phyloP scores from a whole-genome alignment of 129 eudicot genomes.

The Erigeron canadensis region DNA sequence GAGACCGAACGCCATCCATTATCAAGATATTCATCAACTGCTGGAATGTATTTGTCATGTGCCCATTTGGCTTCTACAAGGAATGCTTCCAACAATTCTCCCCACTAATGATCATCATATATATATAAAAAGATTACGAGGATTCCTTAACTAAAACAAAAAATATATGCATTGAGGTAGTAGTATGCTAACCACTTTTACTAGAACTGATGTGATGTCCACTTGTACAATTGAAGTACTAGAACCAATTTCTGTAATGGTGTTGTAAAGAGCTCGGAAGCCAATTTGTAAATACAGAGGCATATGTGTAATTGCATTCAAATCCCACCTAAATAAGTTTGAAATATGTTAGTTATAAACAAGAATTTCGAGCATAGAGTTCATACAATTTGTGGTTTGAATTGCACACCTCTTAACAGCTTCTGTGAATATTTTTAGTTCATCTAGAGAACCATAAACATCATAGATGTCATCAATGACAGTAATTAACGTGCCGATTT shows the following conservation, averaged over 20 bases:
- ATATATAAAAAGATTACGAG: background rate
- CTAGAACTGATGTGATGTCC: background rate
- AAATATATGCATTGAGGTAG: background rate
- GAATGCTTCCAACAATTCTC: constrained; percentile 36
- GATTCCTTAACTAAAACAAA: no score
- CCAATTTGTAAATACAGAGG: constrained; percentile 38
- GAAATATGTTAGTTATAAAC: no score
- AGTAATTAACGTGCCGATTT: constrained; percentile 25
- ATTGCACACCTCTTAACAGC: constrained; percentile 25
- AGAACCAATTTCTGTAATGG: constrained; percentile 40
- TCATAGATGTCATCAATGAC: constrained; percentile 57
- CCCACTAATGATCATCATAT: background rate
- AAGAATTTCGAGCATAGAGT: background rate
- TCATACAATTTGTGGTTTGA: background rate
- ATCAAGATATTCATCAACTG: constrained; percentile 28
- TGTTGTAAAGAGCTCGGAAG: constrained; percentile 35
- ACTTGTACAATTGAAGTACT: background rate
- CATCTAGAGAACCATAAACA: constrained; percentile 52
- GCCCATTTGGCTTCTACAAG: constrained; percentile 45
- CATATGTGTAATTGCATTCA: constrained; percentile 29
- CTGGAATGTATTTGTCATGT: constrained; percentile 21
- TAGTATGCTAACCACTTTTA: constrained; percentile 20
- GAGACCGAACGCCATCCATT: constrained; percentile 32
- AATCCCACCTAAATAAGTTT: constrained; percentile 44
- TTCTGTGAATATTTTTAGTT: constrained; percentile 39